Percentiles rank a stretch among this genome's conserved stretches.
phyloP scores from a whole-genome alignment of 2,329 filamentous ascomycete genomes.

The Neonectria ditissima region DNA sequence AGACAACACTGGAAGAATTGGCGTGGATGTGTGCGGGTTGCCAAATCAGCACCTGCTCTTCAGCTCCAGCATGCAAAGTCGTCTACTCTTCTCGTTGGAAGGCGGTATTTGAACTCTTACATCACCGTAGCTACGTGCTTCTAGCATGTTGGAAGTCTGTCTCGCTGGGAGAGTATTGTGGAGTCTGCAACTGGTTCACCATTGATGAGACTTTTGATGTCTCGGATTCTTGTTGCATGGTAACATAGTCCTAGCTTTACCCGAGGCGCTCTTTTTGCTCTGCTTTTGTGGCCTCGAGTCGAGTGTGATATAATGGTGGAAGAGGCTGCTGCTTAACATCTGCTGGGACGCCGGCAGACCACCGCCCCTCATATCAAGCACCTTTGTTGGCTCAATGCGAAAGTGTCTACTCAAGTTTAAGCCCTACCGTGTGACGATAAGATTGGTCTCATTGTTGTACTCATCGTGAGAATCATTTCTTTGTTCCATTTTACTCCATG shows the following conservation, averaged over 20 bases:
- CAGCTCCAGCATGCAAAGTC: not conserved
- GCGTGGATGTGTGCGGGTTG: not conserved
- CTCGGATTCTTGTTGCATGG: not conserved
- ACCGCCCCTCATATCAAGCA: not conserved
- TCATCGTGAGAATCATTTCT: conserved; percentile 10
- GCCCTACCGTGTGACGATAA: not conserved
- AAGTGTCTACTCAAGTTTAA: not conserved
- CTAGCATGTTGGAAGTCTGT: not conserved
- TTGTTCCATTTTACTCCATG: not conserved
- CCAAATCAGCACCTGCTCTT: not conserved
- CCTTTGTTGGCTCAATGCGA: not conserved
- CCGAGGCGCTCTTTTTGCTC: not conserved
- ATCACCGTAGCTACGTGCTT: not conserved
- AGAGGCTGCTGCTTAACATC: not conserved
- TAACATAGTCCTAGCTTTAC: not conserved
- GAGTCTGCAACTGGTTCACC: not conserved
- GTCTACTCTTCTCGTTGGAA: not conserved
- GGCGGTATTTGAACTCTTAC: not conserved
- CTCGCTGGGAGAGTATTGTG: not conserved
- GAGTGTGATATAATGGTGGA: not conserved
- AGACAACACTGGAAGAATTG: not conserved
- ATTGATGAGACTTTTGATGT: no score
- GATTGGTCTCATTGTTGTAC: not conserved
- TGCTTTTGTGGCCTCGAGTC: not conserved
- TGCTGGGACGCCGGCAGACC: not conserved